Percentiles rank a stretch among this genome's conserved stretches.
phyloP scores from a whole-genome alignment of 2,329 filamentous ascomycete genomes.

The Dendrostoma leiphaemia region DNA sequence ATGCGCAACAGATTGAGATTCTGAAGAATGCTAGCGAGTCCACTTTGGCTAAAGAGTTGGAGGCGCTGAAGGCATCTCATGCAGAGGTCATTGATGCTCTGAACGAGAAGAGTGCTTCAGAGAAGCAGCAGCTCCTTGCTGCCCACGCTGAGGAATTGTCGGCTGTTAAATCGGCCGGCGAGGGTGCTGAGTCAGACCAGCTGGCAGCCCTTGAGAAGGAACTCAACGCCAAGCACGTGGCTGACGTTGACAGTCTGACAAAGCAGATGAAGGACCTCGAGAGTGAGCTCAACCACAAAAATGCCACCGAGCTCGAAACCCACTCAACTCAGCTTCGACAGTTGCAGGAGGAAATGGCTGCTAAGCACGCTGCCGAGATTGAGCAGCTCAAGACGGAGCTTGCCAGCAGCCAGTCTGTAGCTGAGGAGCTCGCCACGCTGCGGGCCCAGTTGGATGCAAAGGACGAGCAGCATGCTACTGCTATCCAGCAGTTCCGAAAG shows the following conservation, averaged over 20 bases:
- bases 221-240: conserved; percentile 19
- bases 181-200: conserved; percentile 24
- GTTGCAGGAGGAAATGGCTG: conserved; percentile 10
- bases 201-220: conserved; percentile 27
- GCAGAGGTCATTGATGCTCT: conserved; percentile 40
- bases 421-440: conserved; percentile 29
- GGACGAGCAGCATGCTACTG: conserved; percentile 31
- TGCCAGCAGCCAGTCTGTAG: conserved; percentile 28
- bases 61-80: conserved; percentile 43
- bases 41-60: conserved; percentile 38
- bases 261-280: conserved; percentile 18
- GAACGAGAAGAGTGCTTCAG: conserved; percentile 37
- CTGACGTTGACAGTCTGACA: conserved; percentile 3
- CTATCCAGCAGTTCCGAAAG: conserved; percentile 39
- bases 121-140: conserved; percentile 36
- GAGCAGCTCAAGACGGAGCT: conserved; percentile 35
- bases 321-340: conserved; percentile 14
- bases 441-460: conserved; percentile 32
- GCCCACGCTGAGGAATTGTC: conserved; percentile 31
- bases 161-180: conserved; percentile 25
- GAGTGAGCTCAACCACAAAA: conserved; percentile 24
- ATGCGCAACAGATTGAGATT: conserved; percentile 48
- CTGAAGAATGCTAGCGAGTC: conserved; percentile 41
- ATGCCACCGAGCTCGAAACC: conserved; percentile 28
- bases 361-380: conserved; percentile 33